Conservation (phyloP, 164 flowering plant genomes). For the Euptelea pleiosperma region DNA sequence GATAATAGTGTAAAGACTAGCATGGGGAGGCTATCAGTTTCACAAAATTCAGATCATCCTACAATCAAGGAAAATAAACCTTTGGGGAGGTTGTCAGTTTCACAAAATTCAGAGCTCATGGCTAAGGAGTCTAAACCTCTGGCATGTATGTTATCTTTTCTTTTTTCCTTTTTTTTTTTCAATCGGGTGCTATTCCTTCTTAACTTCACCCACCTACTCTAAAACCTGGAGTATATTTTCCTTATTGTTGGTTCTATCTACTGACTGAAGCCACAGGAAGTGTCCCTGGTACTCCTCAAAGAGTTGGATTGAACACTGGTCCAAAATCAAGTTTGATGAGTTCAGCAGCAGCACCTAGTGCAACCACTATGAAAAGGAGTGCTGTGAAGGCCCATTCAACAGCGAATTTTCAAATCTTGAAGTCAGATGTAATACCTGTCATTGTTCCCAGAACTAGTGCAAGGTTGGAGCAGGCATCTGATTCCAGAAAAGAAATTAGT, state of each 20-base stretch:
- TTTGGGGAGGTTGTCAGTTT: slow-evolving; percentile 48
- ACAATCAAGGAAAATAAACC: slow-evolving; percentile 62
- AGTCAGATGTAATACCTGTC: slow-evolving; percentile 73
- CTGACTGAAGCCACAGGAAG: slow-evolving; percentile 57
- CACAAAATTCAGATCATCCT: slow-evolving; percentile 60
- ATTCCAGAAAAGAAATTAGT: slow-evolving; percentile 58
- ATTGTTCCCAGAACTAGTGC: slow-evolving; percentile 64
- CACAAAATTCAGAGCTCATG: slow-evolving; percentile 53
- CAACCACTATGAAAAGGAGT: slow-evolving; percentile 47
- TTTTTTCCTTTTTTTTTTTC: not conserved
- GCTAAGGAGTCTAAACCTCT: slow-evolving; percentile 50
- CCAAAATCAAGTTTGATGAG: slow-evolving; percentile 34
- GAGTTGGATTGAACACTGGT: slow-evolving; percentile 38
- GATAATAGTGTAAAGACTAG: slow-evolving; percentile 62
- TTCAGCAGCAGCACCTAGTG: slow-evolving; percentile 38
- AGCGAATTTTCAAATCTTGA: slow-evolving; percentile 38
- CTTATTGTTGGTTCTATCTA: slow-evolving; percentile 9
- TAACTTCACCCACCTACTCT: not conserved
- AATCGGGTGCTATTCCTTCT: not conserved
- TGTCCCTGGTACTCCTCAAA: slow-evolving; percentile 82
- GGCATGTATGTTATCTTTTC: slow-evolving; percentile 46
- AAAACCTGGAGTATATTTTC: slow-evolving; percentile 1
- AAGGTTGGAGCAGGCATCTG: slow-evolving; percentile 52
- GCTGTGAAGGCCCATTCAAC: slow-evolving; percentile 46
- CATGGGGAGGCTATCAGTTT: slow-evolving; percentile 60